Evolutionary conservation across 371 early-diverging fungal species (phyloP), one percentile per base, ranked within the genome.

Genomic region (Lichtheimia hyalospora): DNA sequence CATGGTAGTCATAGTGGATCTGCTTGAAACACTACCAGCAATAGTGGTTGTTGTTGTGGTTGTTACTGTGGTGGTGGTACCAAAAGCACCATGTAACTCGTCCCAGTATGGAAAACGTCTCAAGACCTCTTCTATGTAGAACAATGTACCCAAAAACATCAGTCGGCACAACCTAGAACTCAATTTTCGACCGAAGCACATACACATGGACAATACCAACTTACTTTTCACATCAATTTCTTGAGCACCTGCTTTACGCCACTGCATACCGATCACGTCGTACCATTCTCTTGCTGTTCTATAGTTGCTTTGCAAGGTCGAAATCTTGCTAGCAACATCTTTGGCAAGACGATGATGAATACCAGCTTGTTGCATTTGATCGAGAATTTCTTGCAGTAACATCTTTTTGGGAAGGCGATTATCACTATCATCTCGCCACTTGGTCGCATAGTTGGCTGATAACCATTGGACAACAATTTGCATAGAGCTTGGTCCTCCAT

Each of bases 21-120:
- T 44, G 42, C 56, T 55, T 8, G 56, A 41, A 15, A 55, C 56
- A 44, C 42, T 41, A n/a, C 41, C 27, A 20, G 44, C 41, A 25
- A 40, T 51, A 4, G 20, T 58, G 23, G 59, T 51, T 13, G 59
- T 43, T 0, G 59, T 58, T 1, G 58, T 52, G n/a, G 56, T 51
- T 21, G 57, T 50, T 10, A 49, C 46, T 0, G 55, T 61, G n/a
- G 49, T 61, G 49, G 64, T 43, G 18, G 59, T 39, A 43, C 60
- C 52, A 54, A 78, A 78, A 16, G 70, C 71, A 51, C 66, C 73
- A 60, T 74, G 65, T 16, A 78, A 58, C 12, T 73, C 69, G 56
- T 78, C 79, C 79, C 79, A 78, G 54, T 78, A 78, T n/a, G 79
- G 79, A 61, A 78, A 78, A 43, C 79, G 62, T 54, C 73, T 70